Percentiles rank a stretch among this genome's conserved stretches.
These are phyloP conservation scores for Boletus edulis DNA, from an alignment of 768 basidiomycete species.

Conservation along the genomic window DNA sequence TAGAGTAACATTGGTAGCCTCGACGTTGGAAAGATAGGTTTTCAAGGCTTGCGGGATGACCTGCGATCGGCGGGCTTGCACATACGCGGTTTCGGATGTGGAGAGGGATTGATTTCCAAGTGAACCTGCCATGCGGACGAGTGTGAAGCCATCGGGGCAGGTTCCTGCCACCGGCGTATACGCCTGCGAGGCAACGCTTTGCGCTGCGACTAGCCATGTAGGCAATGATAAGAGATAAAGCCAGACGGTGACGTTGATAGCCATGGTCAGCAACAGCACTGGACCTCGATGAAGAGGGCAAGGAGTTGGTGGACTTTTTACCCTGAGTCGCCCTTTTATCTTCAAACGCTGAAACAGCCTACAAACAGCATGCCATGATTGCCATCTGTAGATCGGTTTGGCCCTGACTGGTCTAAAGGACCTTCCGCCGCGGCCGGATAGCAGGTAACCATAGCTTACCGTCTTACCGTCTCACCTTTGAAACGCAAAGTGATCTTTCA, in stretches of 20 bases:
- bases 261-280: neutral
- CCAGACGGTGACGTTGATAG: neutral
- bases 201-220: constrained; percentile 10
- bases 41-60: constrained; percentile 41
- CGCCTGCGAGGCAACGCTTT: constrained; percentile 20
- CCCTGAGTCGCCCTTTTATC: too few species aligned
- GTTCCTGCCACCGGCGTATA: constrained; percentile 20
- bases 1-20: constrained; percentile 26
- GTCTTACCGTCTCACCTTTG: too few species aligned
- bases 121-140: constrained; percentile 29
- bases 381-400: too few species aligned
- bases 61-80: constrained; percentile 29
- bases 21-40: constrained; percentile 37
- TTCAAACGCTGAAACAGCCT: too few species aligned
- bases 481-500: too few species aligned
- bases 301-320: too few species aligned
- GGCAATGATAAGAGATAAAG: constrained; percentile 7
- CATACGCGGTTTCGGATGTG: constrained; percentile 35
- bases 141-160: constrained; percentile 22
- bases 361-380: too few species aligned
- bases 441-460: too few species aligned
- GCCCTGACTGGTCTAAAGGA: too few species aligned
- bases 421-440: too few species aligned
- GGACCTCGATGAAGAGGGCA: too few species aligned
- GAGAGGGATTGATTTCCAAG: constrained; percentile 33